Evolutionary conservation across 1,284 basidiomycete genomes (phyloP), one percentile per base, ranked within the genome.

Genomic region (Apiotrichum gamsii): DNA sequence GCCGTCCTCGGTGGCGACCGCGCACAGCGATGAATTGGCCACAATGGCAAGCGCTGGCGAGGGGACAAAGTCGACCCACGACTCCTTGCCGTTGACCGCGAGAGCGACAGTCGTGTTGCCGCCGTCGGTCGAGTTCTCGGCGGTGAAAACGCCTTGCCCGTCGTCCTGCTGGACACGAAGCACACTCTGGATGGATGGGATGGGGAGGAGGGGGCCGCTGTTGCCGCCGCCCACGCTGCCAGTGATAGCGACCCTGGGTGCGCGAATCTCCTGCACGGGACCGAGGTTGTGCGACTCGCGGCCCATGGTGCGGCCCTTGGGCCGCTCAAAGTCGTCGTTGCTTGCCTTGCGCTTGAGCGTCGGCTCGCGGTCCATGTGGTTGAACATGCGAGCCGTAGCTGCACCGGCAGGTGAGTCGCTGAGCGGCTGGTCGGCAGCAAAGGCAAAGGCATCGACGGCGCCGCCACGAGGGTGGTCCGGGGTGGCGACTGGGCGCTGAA

Each of bases 61-160:
- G 1, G 86, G 80, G 8, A 90, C 62, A 69, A 87, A 96, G 69
- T 96, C 90, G 43, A 91, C 67, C 91, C 93, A 97, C 44, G 85
- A 79, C 8, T 82, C 68, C 80, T 62, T 83, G 75, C 71, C 83
- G 80, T 80, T 78, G 78, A n/a, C 78, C 74, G 58, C 19, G 52
- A 43, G 56, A 0, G 51, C 38, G 14, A 64, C 20, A 16, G 49
- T 30, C 32, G 51, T 74, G 75, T 45, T 60, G 81, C 84, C 78
- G 43, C 60, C 61, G 13, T 76, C 77, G 46, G 84, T 82, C 21
- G 82, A 77, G 73, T 98, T 96, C 55, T 82, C 77, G 0, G 77
- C 87, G 63, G 46, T 62, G 19, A 83, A 81, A 19, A 70, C 76
- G 1, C 51, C 50, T 5, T 39, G 30, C 13, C 49, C 52, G 13